These are phyloP conservation scores for Oryza nivara DNA, from an alignment of 176 grass and related monocot genomes.

Conservation along the genomic window DNA sequence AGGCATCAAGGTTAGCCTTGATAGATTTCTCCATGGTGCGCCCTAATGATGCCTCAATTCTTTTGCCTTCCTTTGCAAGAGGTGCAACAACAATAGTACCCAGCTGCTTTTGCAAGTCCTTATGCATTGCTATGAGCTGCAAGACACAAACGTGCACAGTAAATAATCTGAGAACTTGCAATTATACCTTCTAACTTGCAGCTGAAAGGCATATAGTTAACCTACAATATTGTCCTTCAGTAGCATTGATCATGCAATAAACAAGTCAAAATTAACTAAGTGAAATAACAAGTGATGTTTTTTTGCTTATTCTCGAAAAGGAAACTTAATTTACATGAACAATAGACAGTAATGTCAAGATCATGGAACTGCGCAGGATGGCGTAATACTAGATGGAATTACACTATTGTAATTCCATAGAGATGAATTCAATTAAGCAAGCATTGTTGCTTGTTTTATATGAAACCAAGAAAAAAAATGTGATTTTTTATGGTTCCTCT, in stretches of 20 bases:
- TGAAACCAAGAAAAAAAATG: neutral
- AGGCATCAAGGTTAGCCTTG: constrained; percentile 74
- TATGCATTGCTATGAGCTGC: constrained; percentile 83
- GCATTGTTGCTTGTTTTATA: neutral
- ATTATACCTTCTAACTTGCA: constrained; percentile 10
- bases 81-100: constrained; percentile 52
- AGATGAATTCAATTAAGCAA: neutral
- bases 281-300: neutral
- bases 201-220: constrained; percentile 16
- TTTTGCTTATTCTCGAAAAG: neutral
- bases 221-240: neutral
- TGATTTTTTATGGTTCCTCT: neutral
- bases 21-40: constrained; percentile 84
- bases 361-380: neutral
- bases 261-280: constrained; percentile 20
- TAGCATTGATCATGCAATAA: neutral
- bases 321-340: constrained; percentile 6
- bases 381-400: neutral
- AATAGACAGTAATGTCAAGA: neutral
- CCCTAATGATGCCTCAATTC: constrained; percentile 70
- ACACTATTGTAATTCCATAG: neutral
- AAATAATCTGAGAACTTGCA: constrained; percentile 27
- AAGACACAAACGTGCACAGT: constrained; percentile 26
- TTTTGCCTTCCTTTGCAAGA: constrained; percentile 91
- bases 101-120: constrained; percentile 91